These are phyloP conservation scores for Didymella segeticola DNA, from an alignment of 2,329 filamentous ascomycete species.

Conservation along the genomic window DNA sequence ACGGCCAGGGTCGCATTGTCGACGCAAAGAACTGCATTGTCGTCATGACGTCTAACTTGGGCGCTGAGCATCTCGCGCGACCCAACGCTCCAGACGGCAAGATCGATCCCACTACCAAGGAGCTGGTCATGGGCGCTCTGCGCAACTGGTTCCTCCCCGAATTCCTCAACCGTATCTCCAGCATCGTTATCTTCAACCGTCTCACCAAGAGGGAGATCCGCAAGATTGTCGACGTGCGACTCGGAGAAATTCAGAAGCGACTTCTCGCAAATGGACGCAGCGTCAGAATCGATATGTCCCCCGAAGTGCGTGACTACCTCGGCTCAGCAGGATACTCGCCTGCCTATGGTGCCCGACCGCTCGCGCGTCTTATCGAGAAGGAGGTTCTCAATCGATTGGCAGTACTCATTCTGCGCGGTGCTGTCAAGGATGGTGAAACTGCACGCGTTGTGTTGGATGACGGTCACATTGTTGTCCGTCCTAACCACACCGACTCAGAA, in stretches of 20 bases:
- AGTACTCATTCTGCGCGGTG: conserved; percentile 85
- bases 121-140: conserved; percentile 88
- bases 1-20: conserved; percentile 92
- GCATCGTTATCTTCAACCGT: conserved; percentile 97
- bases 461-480: conserved; percentile 78
- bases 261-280: conserved; percentile 85
- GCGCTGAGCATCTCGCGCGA: conserved; percentile 89
- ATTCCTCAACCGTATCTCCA: conserved; percentile 97
- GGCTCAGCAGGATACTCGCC: conserved; percentile 92
- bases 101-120: conserved; percentile 84
- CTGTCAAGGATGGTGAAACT: conserved; percentile 82
- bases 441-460: conserved; percentile 81
- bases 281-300: conserved; percentile 79
- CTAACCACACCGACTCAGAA: conserved; percentile 78
- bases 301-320: conserved; percentile 91
- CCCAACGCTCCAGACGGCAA: conserved; percentile 78
- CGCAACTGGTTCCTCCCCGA: conserved; percentile 97
- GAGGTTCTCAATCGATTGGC: conserved; percentile 94
- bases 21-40: conserved; percentile 99
- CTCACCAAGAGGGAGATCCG: conserved; percentile 89
- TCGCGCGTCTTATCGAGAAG: conserved; percentile 91
- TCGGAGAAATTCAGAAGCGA: conserved; percentile 88
- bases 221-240: conserved; percentile 90
- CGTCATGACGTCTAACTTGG: conserved; percentile 98
- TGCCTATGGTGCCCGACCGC: conserved; percentile 88